Conservation (phyloP, 805 yeast species). For the Phaffomyces antillensis region DNA sequence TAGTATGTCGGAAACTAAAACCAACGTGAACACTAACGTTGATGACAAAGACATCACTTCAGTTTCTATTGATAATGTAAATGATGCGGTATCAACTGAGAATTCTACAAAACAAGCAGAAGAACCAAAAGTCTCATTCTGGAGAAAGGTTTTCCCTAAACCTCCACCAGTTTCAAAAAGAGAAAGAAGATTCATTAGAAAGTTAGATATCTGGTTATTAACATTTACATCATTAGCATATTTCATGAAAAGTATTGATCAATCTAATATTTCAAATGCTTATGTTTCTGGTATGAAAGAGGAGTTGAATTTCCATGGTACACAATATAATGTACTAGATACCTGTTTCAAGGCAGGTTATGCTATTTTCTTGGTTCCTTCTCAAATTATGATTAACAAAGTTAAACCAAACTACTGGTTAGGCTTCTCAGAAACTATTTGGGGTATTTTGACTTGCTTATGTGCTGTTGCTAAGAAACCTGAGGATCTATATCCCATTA, state of each 20-base stretch:
- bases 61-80: neutral
- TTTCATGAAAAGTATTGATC: conserved; percentile 40
- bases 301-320: conserved; percentile 25
- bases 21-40: neutral
- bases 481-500: conserved; percentile 40
- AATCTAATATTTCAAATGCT: conserved; percentile 46
- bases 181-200: conserved; percentile 8
- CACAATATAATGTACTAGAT: conserved; percentile 30
- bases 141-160: conserved; percentile 3
- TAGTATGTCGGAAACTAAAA: neutral
- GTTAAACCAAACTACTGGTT: conserved; percentile 42
- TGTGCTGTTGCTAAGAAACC: conserved; percentile 33
- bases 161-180: conserved; percentile 1
- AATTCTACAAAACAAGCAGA: neutral
- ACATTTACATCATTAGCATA: conserved; percentile 10
- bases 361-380: conserved; percentile 58
- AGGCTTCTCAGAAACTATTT: conserved; percentile 52
- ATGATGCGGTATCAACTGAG: neutral
- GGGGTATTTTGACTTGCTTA: conserved; percentile 63
- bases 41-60: neutral
- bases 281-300: conserved; percentile 43
- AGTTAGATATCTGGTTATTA: conserved; percentile 10
- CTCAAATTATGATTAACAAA: conserved; percentile 51
- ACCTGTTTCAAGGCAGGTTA: conserved; percentile 56
- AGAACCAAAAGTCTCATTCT: neutral